A percentile compares a stretch with the other conserved stretches of the same genome.
Conservation (phyloP, 1,284 basidiomycete species). For the Irpex sp. region DNA sequence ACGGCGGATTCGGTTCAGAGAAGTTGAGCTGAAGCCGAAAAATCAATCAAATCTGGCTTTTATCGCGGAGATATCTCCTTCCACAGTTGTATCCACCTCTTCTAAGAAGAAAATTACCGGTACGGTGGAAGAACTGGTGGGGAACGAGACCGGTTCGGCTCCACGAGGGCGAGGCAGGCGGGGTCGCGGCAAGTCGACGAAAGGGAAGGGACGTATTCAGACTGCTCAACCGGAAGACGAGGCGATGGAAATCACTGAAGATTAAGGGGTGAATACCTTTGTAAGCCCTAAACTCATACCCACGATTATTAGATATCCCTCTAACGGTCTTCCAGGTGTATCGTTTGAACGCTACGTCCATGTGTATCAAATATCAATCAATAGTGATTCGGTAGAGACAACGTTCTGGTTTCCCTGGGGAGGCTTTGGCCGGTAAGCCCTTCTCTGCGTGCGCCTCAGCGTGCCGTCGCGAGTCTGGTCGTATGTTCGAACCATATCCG, state of each 20-base stretch:
- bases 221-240: neutral
- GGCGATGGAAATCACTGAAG: neutral
- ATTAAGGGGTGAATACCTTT: neutral
- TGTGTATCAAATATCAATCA: constrained; percentile 1
- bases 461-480: too few species aligned
- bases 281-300: neutral
- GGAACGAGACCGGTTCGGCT: constrained; percentile 7
- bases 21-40: constrained; percentile 47
- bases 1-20: constrained; percentile 61
- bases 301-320: neutral
- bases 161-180: constrained; percentile 4
- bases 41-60: neutral
- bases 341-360: neutral
- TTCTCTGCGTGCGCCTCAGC: too few species aligned
- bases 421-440: too few species aligned
- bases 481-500: too few species aligned
- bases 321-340: neutral
- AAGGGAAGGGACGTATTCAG: constrained; percentile 6
- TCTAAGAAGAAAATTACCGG: constrained; percentile 8
- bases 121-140: constrained; percentile 9
- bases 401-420: too few species aligned
- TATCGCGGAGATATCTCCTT: constrained; percentile 1
- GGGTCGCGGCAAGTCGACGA: constrained; percentile 9
- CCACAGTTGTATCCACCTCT: neutral
- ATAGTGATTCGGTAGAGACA: neutral